Conservation (phyloP, 2,329 filamentous ascomycete genomes). For the Ophiognomonia clavigignenti-juglandacearum region DNA sequence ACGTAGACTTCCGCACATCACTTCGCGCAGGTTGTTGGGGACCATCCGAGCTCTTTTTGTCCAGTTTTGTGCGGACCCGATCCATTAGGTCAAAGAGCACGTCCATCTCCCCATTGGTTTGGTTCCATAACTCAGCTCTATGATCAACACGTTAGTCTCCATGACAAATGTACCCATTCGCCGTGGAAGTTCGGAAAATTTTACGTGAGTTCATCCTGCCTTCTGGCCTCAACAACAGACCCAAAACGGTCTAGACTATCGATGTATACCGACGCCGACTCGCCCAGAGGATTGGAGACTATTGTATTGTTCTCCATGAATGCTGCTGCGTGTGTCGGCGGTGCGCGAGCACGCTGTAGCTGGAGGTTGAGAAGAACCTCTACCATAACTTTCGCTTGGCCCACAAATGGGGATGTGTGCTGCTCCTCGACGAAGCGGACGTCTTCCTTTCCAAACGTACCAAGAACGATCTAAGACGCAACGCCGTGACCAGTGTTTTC, state of each 20-base stretch:
- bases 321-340: constrained; percentile 1
- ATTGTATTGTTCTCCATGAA: background rate
- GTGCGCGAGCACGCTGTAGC: constrained; percentile 1
- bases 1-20: background rate
- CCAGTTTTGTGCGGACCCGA: background rate
- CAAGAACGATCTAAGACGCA: too few species aligned
- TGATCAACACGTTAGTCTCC: background rate
- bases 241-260: constrained; percentile 4
- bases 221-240: background rate
- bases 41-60: background rate
- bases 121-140: constrained; percentile 1
- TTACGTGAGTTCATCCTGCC: constrained; percentile 1
- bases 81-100: background rate
- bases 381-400: too few species aligned
- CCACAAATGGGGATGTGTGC: too few species aligned
- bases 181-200: too few species aligned
- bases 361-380: too few species aligned
- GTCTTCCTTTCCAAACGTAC: too few species aligned
- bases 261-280: background rate
- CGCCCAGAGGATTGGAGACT: background rate
- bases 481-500: too few species aligned
- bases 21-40: background rate
- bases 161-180: background rate
- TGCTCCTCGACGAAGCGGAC: too few species aligned
- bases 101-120: background rate